Conservation (phyloP, 2,329 filamentous ascomycete genomes). For the Tolypocladium tundrense region DNA sequence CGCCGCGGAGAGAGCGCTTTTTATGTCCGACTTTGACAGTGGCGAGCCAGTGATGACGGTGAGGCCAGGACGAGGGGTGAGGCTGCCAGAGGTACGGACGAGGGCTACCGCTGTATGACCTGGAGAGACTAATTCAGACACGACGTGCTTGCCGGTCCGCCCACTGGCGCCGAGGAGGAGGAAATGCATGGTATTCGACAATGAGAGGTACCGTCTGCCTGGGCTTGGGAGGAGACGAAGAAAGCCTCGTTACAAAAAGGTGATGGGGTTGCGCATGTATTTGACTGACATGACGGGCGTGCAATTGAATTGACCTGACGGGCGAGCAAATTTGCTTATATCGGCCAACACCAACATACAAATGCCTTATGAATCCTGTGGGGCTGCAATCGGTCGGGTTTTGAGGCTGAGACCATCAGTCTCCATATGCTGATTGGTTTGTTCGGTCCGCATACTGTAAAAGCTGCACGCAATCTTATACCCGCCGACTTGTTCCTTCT, state of each 20-base stretch:
- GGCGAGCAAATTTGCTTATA: too few relatives aligned
- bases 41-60: constrained; percentile 23
- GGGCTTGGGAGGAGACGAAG: neutral
- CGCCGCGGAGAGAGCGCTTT: constrained; percentile 11
- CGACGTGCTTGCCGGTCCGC: constrained; percentile 30
- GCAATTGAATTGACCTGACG: too few relatives aligned
- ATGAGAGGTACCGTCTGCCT: neutral
- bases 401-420: too few relatives aligned
- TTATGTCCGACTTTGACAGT: constrained; percentile 22
- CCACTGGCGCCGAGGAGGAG: constrained; percentile 33
- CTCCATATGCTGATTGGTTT: neutral
- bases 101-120: constrained; percentile 28
- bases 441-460: neutral
- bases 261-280: neutral
- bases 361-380: neutral
- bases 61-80: constrained; percentile 13
- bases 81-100: constrained; percentile 18
- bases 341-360: neutral
- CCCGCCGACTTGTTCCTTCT: too few relatives aligned
- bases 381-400: too few relatives aligned
- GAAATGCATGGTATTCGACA: constrained; percentile 21
- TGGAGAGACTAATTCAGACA: constrained; percentile 25
- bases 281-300: neutral
- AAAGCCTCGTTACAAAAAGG: neutral
- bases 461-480: neutral